phyloP scores from a whole-genome alignment of 306 rosid genomes.

The Lathyrus oleraceus region DNA sequence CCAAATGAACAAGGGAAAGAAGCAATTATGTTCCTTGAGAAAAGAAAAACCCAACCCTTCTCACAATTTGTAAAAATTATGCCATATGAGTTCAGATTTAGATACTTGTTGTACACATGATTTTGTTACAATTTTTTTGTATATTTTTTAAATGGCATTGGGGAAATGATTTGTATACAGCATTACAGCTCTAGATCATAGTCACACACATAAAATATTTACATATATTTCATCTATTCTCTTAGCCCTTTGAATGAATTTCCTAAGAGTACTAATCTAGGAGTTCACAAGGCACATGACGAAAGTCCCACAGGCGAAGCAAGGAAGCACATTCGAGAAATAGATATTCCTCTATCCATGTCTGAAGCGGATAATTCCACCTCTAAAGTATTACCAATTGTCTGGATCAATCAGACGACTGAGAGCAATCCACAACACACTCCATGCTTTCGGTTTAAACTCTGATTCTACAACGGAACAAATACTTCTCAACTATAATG shows the following conservation, averaged over 20 bases:
- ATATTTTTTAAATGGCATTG: conserved; percentile 25
- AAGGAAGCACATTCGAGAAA: too few species aligned
- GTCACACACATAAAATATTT: conserved; percentile 18
- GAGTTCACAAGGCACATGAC: too few species aligned
- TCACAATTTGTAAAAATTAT: conserved; percentile 70
- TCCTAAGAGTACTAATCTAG: too few species aligned
- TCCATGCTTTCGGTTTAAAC: too few species aligned
- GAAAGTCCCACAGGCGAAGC: too few species aligned
- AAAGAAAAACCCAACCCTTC: conserved; percentile 55
- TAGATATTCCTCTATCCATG: too few species aligned
- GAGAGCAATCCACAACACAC: rapidly evolving
- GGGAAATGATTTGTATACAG: conserved; percentile 46
- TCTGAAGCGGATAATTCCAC: too few species aligned
- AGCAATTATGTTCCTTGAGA: conserved; percentile 68
- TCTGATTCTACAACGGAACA: too few species aligned
- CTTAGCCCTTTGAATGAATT: background rate
- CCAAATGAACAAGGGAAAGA: conserved; percentile 83
- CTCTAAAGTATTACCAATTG: too few species aligned
- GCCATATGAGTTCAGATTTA: conserved; percentile 84
- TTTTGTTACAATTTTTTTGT: conserved; percentile 24
- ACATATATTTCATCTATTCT: conserved; percentile 9
- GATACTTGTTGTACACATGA: conserved; percentile 72
- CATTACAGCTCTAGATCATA: conserved; percentile 30
- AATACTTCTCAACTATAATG: background rate
- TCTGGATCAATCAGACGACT: too few species aligned